phyloP scores from a whole-genome alignment of 192 early-diverging fungal genomes.

The Bifiguratus adelaidae region DNA sequence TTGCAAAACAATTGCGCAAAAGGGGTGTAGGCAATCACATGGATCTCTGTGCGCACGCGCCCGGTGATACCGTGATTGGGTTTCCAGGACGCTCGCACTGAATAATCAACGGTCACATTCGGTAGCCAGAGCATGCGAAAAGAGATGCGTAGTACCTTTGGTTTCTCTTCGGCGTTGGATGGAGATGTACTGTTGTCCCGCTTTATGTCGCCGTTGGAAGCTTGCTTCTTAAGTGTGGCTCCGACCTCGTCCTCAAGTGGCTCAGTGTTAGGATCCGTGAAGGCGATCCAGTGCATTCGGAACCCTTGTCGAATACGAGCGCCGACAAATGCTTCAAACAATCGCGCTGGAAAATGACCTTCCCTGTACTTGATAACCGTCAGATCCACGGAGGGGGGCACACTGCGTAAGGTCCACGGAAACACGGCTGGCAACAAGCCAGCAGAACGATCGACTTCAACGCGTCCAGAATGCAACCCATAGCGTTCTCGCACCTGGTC shows the following conservation, averaged over 20 bases:
- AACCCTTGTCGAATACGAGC: slow-evolving; percentile 64
- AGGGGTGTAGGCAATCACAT: neutral
- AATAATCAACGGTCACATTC: slow-evolving; percentile 66
- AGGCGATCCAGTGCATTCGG: slow-evolving; percentile 38
- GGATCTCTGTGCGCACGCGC: neutral
- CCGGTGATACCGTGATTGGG: slow-evolving; percentile 2
- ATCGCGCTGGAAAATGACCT: no score
- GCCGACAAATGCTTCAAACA: no score
- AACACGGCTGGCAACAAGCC: slow-evolving; percentile 13
- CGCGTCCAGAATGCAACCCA: neutral
- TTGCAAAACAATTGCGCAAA: neutral
- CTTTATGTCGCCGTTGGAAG: no score
- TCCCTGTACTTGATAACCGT: slow-evolving; percentile 44
- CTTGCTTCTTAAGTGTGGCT: no score
- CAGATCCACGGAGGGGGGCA: slow-evolving; percentile 48
- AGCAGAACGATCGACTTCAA: neutral
- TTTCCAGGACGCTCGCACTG: slow-evolving; percentile 37
- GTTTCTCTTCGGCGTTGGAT: slow-evolving; percentile 27
- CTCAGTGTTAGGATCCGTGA: slow-evolving; percentile 27
- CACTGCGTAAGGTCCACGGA: slow-evolving; percentile 55
- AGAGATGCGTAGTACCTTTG: no score
- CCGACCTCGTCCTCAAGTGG: slow-evolving; percentile 6
- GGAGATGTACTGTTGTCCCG: no score
- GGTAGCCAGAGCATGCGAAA: slow-evolving; percentile 64
- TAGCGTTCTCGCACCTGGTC: slow-evolving; percentile 34